Conservation (phyloP, 164 flowering plant genomes). For the Vitis amurensis region DNA sequence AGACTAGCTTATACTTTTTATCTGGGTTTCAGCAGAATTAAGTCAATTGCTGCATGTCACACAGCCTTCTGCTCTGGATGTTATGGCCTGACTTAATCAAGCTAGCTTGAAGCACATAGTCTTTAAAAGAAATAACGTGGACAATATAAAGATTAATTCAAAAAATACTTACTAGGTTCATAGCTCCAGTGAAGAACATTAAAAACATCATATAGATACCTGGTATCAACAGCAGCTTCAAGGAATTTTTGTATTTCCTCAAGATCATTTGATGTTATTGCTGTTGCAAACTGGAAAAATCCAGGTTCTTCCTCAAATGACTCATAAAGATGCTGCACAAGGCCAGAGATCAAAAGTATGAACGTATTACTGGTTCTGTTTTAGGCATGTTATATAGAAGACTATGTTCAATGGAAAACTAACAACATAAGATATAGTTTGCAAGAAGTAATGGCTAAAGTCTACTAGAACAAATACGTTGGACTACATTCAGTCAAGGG, state of each 20-base stretch:
- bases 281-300: constrained; percentile 81
- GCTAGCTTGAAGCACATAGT: too few species aligned
- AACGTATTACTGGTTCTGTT: not conserved
- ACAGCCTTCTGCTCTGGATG: too few species aligned
- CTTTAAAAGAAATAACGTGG: too few species aligned
- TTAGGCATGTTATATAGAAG: not conserved
- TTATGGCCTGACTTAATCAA: too few species aligned
- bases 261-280: constrained; percentile 79
- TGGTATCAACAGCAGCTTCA: constrained; percentile 65
- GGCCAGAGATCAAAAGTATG: not conserved
- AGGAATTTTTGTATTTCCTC: constrained; percentile 96
- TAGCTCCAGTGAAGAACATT: constrained; percentile 3
- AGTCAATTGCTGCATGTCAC: too few species aligned
- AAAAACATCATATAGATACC: constrained; percentile 43
- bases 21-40: too few species aligned
- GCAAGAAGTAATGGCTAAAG: not conserved
- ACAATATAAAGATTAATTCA: not conserved
- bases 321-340: constrained; percentile 71
- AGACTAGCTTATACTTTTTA: too few species aligned
- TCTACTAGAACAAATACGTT: too few species aligned
- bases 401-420: not conserved
- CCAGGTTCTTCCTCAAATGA: constrained; percentile 85
- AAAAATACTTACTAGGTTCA: not conserved
- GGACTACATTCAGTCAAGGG: too few species aligned
- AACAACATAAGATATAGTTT: not conserved